Evolutionary conservation across 2,329 filamentous ascomycete genomes (phyloP).

Genomic region (Exutisphaerella laricina): DNA sequence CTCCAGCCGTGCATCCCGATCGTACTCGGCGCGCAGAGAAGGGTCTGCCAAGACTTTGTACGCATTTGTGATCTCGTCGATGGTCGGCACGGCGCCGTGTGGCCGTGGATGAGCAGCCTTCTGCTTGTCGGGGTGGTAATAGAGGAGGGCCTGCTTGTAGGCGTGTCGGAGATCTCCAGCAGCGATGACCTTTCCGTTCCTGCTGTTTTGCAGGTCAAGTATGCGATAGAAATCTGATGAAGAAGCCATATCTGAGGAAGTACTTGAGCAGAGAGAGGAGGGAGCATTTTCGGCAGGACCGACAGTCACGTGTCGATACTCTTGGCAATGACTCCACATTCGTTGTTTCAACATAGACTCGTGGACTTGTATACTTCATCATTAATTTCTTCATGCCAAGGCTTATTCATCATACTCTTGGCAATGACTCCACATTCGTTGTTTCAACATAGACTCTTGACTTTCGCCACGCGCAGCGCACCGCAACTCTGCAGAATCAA

Average conservation of each 20-base stretch:
- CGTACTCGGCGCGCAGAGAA: constrained; percentile 43
- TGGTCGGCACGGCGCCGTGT: constrained; percentile 32
- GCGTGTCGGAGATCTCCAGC: constrained; percentile 45
- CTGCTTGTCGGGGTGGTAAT: constrained; percentile 55
- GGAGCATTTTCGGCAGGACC: no score
- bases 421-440: no score
- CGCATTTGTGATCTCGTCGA: constrained; percentile 57
- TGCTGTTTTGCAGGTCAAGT: constrained; percentile 24
- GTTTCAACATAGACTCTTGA: no score
- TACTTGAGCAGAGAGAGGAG: no score
- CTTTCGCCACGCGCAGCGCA: no score
- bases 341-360: no score
- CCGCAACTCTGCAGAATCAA: no score
- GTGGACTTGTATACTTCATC: no score
- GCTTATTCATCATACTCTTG: no score
- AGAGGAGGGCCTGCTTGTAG: constrained; percentile 53
- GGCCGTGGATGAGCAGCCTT: neutral
- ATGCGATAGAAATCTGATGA: constrained; percentile 27
- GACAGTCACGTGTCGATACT: no score
- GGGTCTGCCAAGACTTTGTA: constrained; percentile 50
- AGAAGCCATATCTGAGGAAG: neutral
- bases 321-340: no score
- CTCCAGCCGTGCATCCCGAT: constrained; percentile 36
- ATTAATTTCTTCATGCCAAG: no score
- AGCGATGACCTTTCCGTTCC: constrained; percentile 19